Evolutionary conservation across 1,284 basidiomycete species (phyloP), one percentile per base, ranked within the genome.

Genomic region (Pyrrhoderma lamaoense): DNA sequence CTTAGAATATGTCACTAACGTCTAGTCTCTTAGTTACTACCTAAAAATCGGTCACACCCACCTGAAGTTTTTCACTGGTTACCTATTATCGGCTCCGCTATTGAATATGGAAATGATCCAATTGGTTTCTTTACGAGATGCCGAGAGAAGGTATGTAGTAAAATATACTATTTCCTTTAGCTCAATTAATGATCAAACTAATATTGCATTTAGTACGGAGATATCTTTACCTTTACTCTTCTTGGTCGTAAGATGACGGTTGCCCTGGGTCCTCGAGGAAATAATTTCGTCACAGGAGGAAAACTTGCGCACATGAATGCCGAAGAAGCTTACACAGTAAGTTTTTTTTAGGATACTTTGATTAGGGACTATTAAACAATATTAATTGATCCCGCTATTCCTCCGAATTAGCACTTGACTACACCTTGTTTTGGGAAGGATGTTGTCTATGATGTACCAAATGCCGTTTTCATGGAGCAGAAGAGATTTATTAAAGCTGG

Each of bases 381-480:
- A 31, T 31, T 5, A 7, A n/a, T 22, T 22, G 4, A 7, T 22
- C 16, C 8, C 14, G 14, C 38, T 40, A 40, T 16, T 40, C 38
- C 38, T 16, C n/a, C 21, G 5, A 25, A 13, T 21, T 58, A 93
- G 88, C 86, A 89, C 63, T 70, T 94, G 45, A 94, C 91, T 0
- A 93, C 89, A 0, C 92, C 91, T 2, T 81, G 93, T 19, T 99
- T 99, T 62, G 96, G 95, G 50, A 93, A 93, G 65, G 93, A 93
- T 49, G 96, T 99, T 42, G 94, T 98, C 5, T 99, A 98, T 67
- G 95, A 98, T 64, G 85, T 93, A 52, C 95, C 96, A 34, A 99
- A 99, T 67, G 86, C 93, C 49, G 75, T 92, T 47, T 85, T 99
- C 65, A 99, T 99, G 95, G 93, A 99, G 65, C 96, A 99, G 69